Base-by-base conservation (phyloP, 208 protist species). In the Leishmania mexicana region DNA sequence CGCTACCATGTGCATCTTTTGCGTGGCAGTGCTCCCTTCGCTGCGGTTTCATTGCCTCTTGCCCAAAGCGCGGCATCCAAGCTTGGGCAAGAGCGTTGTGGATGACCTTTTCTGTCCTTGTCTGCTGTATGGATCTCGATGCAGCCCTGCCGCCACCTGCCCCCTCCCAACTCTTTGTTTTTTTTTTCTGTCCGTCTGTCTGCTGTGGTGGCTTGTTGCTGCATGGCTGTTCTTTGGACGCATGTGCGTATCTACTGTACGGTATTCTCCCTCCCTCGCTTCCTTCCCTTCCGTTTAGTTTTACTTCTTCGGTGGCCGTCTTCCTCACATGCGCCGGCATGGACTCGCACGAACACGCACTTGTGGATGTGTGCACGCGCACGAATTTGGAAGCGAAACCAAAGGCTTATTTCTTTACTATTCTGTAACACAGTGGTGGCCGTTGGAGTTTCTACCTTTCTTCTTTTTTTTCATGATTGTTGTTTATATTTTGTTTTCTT, bases 401-500 rank as follows among this genome's bases (percentile, higher is more conserved):
- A 57, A 15, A 31, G 19, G 10, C 31, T 76, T 38, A 57, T 45
- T 64, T 35, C 28, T 35, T 64, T 31, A 31, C 2, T 64, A 57
- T 70, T 80, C 58, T 68, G 24, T 38, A 5, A 21, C 28, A 8
- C 21, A 15, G 13, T 78, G 38, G 6, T 40, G 42, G 8, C 75
- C 40, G 21, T 28, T 38, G 35, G 21, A 24, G 11, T 72, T 21
- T 47, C 21, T 71, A 6, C 31, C 38, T 72, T 21, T 64, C 8
- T 62, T 8, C 31, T 19, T 72, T 21, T 64, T n/a, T 62, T 8
- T 28, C 31, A 35, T 58, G 54, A 28, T 19, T 58, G 10, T 58
- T 64, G 28, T 64, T 64, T 72, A 62, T 60, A 19, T n/a, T 62
- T 11, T 19, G 78, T 68, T 51, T 83, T 60, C 68, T 76, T 53